Percentiles rank a stretch among this genome's conserved stretches.
These are phyloP conservation scores for Trichoderma sp. DNA, from an alignment of 2,329 filamentous ascomycete genomes.

Conservation along the genomic window DNA sequence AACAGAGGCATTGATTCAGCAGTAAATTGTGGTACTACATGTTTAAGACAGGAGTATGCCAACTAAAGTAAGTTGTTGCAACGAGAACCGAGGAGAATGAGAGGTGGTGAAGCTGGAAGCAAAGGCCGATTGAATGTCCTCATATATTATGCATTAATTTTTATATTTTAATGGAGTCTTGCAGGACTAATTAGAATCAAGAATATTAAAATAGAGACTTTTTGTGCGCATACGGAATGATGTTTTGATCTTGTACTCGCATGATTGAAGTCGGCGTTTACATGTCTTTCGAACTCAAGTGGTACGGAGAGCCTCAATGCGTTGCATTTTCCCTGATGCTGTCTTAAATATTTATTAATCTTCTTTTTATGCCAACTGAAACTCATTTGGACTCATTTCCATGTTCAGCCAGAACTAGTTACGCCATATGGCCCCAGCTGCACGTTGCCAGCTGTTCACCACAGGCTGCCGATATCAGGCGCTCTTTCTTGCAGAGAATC, in stretches of 20 bases:
- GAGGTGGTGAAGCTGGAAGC: not conserved
- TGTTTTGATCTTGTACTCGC: not conserved
- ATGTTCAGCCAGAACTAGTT: not conserved
- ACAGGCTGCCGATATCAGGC: not conserved
- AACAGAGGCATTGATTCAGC: too few relatives aligned
- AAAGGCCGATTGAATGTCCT: not conserved
- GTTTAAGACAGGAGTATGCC: not conserved
- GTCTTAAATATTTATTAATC: too few relatives aligned
- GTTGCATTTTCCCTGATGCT: rapidly evolving
- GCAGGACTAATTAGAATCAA: too few relatives aligned
- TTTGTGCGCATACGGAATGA: not conserved
- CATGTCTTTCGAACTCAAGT: not conserved
- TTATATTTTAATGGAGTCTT: too few relatives aligned
- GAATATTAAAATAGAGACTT: too few relatives aligned
- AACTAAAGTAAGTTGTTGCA: not conserved
- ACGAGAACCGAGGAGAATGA: not conserved
- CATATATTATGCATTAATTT: not conserved
- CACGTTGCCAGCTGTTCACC: not conserved
- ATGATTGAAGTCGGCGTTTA: not conserved
- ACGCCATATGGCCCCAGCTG: not conserved
- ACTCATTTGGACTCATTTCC: not conserved
- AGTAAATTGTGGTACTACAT: not conserved
- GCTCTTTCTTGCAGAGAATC: not conserved
- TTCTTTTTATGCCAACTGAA: not conserved
- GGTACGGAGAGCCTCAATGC: not conserved